Base-by-base conservation (phyloP, 2,329 filamentous ascomycete species). In the Botrytis sinoallii region DNA sequence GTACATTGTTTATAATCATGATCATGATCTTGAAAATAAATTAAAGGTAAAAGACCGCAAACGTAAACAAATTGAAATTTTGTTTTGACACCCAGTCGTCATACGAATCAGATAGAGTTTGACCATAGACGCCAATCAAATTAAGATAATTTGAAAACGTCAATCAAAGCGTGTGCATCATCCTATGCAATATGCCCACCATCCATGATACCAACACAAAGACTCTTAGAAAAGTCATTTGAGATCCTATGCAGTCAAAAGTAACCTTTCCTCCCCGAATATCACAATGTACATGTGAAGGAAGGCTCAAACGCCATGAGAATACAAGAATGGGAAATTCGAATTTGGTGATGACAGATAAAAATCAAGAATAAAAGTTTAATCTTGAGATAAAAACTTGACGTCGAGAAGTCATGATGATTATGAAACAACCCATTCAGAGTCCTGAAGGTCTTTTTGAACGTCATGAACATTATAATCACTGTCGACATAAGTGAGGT, bases 391-490 rank as follows among this genome's bases (percentile, higher is more conserved):
- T 73, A 0, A 32, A 29, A 14, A 52, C 46, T 38, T 46, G 40
- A 35, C n/a, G 25, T 12, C 12, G 29, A 67, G 29, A 46, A 57
- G 16, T 65, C n/a, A 35, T 42, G 12, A 12, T 35, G 38, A 29
- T 60, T 78, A 81, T 69, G 79, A 77, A 63, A 81, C 79, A 70
- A 79, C 79, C 79, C 79, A 81, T 60, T 81, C 79, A n/a, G 76
- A 77, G 67, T 81, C 79, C 72, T 79, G 74, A 29, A 77, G 46
- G 9, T 69, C 75, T 16, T 14, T 52, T 57, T 76, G 73, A 35
- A 73, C 52, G 38, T 79, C 77, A 25, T 71, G 73, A 70, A 76
- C 74, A 46, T 75, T 73, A 48, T 76, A 74, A 44, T 76, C 73
- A 18, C 70, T 57, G 40, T 76, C 75, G 16, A 77, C 75, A 60